Base-by-base conservation (phyloP, 164 flowering plant species). In the Litsea cubeba region DNA sequence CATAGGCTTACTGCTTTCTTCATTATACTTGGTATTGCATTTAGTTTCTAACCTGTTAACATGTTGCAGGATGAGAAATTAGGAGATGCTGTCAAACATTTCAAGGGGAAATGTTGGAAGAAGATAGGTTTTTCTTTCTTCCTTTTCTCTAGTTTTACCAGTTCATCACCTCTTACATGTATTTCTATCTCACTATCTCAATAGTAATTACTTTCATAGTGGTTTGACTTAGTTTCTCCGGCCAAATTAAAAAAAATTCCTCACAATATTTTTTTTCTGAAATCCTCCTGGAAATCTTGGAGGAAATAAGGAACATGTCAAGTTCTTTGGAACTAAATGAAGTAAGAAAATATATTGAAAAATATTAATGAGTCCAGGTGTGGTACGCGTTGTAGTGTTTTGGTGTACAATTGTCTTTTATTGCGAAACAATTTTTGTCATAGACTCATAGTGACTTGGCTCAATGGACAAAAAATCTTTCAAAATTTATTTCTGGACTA, bases 81-180 rank as follows among this genome's bases (percentile, higher is more conserved):
- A 75, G 83, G 90, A 82, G 83, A 80, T 72, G 97, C 99, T 71
- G 99, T 95, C 74, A 76, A 83, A 63, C 58, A 62, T 74, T 94
- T 71, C 78, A 90, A 87, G 73, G 99, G 97, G 66, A 96, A 92
- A 82, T 81, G 85, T 77, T 96, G 99, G 99, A 96, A 96, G 86
- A 93, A 86, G 88, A 94, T 96, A 87, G 99, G 99, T 96, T 77
- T 75, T 54, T 1, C 30, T 32, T 70, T 69, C 72, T 71, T 72
- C 30, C 35, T 46, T 65, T 73, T 54, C 60, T 18, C n/a, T 54
- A 54, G n/a, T 20, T 54, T 12, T 40, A 40, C 18, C 12, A 17
- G 20, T 54, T 54, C 60, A 54, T 54, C 20, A 15, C n/a, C 60
- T 18, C 60, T 54, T 20, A 11, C 60, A 12, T 54, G 20, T 54